A percentile compares a stretch with the other conserved stretches of the same genome.
Conservation (phyloP, 441 rosid species). For the Aleurites moluccanus region DNA sequence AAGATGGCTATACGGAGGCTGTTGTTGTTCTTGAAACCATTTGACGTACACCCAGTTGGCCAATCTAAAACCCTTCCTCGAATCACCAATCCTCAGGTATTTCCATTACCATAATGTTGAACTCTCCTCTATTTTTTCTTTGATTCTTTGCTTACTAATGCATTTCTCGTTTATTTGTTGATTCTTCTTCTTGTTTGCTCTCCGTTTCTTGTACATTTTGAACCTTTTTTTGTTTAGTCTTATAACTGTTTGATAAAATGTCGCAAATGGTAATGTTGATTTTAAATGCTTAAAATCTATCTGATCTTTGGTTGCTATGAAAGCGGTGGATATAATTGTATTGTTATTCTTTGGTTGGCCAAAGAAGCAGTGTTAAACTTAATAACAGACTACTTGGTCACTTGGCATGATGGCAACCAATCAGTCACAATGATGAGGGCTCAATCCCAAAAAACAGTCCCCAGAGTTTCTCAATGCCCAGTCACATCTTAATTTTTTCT, state of each 20-base stretch:
- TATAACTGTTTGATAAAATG: slow-evolving; percentile 45
- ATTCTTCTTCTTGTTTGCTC: background rate
- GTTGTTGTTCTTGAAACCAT: slow-evolving; percentile 73
- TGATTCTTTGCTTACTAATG: background rate
- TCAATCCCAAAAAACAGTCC: too few relatives aligned
- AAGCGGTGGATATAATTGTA: background rate
- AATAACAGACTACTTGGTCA: too few relatives aligned
- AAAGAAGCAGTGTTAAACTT: too few relatives aligned
- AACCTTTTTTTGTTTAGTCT: background rate
- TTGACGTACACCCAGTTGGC: slow-evolving; percentile 52
- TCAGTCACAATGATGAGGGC: too few relatives aligned
- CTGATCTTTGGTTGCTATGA: background rate
- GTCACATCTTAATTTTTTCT: too few relatives aligned
- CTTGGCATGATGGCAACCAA: too few relatives aligned
- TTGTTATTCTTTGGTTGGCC: too few relatives aligned
- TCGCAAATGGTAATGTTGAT: background rate
- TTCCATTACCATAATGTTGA: background rate
- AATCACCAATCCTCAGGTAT: slow-evolving; percentile 53
- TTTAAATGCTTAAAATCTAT: background rate
- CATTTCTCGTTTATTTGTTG: background rate
- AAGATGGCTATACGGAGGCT: slow-evolving; percentile 69
- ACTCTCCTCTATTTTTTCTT: background rate
- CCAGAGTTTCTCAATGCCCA: too few relatives aligned
- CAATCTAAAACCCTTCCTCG: slow-evolving; percentile 35
- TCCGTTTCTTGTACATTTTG: background rate